Evolutionary conservation across 2,329 filamentous ascomycete genomes (phyloP).

Genomic region (Fusarium proliferatum): DNA sequence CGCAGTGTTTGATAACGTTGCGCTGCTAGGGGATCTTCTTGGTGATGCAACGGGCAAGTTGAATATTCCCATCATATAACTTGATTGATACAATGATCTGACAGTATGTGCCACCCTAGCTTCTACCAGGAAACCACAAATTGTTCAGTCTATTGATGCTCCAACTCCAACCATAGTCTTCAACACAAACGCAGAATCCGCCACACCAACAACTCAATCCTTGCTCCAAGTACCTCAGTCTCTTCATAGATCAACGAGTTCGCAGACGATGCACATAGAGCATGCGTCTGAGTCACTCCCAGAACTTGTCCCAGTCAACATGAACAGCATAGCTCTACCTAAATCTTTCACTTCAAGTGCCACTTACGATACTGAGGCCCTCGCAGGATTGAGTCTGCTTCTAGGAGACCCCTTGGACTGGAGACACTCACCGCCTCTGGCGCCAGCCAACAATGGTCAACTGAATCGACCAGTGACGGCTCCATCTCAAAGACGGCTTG

Average conservation of each 20-base stretch:
- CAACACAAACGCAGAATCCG: not conserved
- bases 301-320: constrained; percentile 21
- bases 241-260: not conserved
- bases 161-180: not conserved
- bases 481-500: not conserved
- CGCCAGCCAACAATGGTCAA: not conserved
- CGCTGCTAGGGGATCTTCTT: constrained; percentile 32
- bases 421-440: not conserved
- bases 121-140: not conserved
- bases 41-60: constrained; percentile 13
- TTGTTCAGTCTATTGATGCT: not conserved
- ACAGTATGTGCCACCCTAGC: not conserved
- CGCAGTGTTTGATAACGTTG: constrained; percentile 31
- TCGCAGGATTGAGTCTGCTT: constrained; percentile 13
- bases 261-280: constrained; percentile 1
- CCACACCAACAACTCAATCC: not conserved
- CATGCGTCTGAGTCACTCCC: constrained; percentile 4
- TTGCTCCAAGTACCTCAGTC: not conserved
- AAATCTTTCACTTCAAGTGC: not conserved
- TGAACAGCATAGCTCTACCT: not conserved
- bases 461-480: not conserved
- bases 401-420: constrained; percentile 10
- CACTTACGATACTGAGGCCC: not conserved
- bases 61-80: no score
- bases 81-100: not conserved